Conservation (phyloP, 73 alveolate species). For the Paramecium primaurelia region DNA sequence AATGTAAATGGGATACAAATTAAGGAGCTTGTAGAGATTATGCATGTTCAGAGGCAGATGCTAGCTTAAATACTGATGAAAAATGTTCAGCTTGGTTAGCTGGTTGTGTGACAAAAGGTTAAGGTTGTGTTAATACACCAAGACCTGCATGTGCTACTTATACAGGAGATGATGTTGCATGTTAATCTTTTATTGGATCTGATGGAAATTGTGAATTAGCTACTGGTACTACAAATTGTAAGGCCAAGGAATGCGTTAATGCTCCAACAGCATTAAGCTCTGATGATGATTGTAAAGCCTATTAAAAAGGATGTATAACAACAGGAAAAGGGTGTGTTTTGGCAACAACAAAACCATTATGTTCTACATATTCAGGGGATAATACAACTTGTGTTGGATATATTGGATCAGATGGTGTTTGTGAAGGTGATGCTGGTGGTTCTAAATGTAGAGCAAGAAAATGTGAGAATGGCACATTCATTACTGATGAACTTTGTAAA, state of each 20-base stretch:
- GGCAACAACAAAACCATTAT: background rate
- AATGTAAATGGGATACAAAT: slow-evolving; percentile 7
- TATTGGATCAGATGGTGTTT: background rate
- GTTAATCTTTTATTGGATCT: background rate
- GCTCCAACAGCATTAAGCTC: background rate
- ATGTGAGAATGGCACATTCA: background rate
- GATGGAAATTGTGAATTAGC: slow-evolving; percentile 31
- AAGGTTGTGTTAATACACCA: background rate
- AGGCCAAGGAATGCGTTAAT: background rate
- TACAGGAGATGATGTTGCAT: background rate
- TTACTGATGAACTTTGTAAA: background rate
- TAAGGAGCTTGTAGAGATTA: slow-evolving; percentile 15
- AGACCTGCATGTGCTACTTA: slow-evolving; percentile 1
- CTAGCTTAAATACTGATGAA: background rate
- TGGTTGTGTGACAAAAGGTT: slow-evolving; percentile 28
- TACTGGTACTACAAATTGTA: background rate
- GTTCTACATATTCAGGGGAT: background rate
- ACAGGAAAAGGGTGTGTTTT: slow-evolving; percentile 6
- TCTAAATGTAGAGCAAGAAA: background rate
- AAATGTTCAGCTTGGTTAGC: background rate
- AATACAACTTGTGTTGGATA: background rate
- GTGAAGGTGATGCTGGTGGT: slow-evolving; percentile 37
- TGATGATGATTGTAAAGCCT: slow-evolving; percentile 9
- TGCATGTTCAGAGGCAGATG: background rate
- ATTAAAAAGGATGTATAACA: background rate